Percentiles rank a stretch among this genome's conserved stretches.
phyloP scores from a whole-genome alignment of 2,329 filamentous ascomycete genomes.

The Colletotrichum sp. region DNA sequence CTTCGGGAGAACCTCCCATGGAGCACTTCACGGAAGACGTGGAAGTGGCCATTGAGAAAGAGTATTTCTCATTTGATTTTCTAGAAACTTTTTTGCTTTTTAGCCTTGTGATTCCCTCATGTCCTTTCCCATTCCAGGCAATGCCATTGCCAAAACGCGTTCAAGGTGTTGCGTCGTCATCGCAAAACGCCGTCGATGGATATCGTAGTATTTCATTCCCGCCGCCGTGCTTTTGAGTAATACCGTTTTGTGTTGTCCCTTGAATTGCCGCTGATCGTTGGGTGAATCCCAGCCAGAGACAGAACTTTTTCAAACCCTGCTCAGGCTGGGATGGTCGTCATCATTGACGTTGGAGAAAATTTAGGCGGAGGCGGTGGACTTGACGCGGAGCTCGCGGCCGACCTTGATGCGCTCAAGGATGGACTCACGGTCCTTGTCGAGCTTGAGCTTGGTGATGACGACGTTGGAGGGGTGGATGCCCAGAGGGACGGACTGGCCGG shows the following conservation, averaged over 20 bases:
- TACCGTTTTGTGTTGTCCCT: constrained; percentile 1
- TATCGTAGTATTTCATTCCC: neutral
- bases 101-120: constrained; percentile 29
- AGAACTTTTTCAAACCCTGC: neutral
- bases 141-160: constrained; percentile 8
- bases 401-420: constrained; percentile 86
- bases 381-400: constrained; percentile 77
- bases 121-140: constrained; percentile 22
- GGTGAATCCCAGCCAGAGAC: neutral
- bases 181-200: constrained; percentile 12
- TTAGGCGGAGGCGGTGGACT: constrained; percentile 70
- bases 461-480: constrained; percentile 97
- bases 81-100: constrained; percentile 23
- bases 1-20: constrained; percentile 81
- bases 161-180: neutral
- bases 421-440: constrained; percentile 92
- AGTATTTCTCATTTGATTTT: constrained; percentile 42
- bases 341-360: constrained; percentile 4
- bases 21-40: constrained; percentile 71
- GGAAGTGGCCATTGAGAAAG: constrained; percentile 76
- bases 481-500: constrained; percentile 93
- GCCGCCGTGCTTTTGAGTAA: neutral
- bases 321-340: neutral
- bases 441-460: constrained; percentile 98
- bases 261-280: constrained; percentile 16